Evolutionary conservation across 257 asterid species (phyloP), one percentile per base, ranked within the genome.

Genomic region (Plantago major): DNA sequence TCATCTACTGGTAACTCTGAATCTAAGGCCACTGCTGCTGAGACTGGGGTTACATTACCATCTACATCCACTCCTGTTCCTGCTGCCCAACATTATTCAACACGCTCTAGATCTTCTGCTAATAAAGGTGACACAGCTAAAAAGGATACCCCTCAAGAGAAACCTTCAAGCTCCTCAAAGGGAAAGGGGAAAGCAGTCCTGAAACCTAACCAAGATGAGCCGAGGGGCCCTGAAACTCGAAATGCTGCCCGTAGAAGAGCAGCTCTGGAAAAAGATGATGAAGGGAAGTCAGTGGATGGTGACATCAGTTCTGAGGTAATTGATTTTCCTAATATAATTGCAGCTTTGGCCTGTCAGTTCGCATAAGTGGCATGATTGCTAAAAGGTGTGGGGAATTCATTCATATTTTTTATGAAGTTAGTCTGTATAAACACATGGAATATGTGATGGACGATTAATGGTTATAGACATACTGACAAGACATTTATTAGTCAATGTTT

Each of bases 181-280:
- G 95, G 89, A 55, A 92, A 89, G 75, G 98, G 97, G 6, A 92
- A 92, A 74, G 97, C 95, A 48, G 89, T 92, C 57, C 58, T 82
- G 74, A 88, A 89, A 73, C 77, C 87, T 9, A 72, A 72, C 54
- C 85, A 69, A 59, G 97, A 92, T 67, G 95, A 84, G 74, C 82
- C 86, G 47, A 84, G 76, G 66, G 95, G 94, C 2, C 93, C 97
- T 12, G 95, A 82, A 73, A 92, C 97, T 13, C 75, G 99, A 75
- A 92, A 82, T 71, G 84, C 95, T 67, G 57, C 91, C 57, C 93
- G 95, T 17, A 77, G 95, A 78, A 79, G 83, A 63, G 95, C 95
- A 53, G 87, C 97, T 71, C 33, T 84, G 69, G 96, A 86, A 60
- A 89, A 84, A 79, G 97, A 84, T 64, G 76, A 75, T 33, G 86